phyloP scores from a whole-genome alignment of 176 grass and related monocot genomes.

The Triticum monococcum region DNA sequence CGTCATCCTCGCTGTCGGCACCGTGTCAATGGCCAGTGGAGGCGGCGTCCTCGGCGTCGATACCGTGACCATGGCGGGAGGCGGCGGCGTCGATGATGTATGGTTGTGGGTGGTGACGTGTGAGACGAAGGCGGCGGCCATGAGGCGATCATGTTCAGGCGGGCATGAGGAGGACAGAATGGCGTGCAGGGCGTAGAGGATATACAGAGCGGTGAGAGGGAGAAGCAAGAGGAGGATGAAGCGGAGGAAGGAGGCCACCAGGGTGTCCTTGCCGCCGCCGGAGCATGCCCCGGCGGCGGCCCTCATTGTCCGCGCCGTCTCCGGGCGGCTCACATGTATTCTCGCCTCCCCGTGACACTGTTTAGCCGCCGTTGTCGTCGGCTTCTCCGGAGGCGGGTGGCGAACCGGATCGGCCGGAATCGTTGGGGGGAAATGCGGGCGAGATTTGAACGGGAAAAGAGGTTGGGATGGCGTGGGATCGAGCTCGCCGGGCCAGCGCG shows the following conservation, averaged over 20 bases:
- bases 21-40: neutral
- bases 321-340: neutral
- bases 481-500: constrained; percentile 14
- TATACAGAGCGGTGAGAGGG: constrained; percentile 37
- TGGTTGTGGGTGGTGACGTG: neutral
- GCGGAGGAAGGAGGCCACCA: constrained; percentile 25
- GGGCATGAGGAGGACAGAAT: constrained; percentile 33
- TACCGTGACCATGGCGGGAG: neutral
- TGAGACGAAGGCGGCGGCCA: neutral
- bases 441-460: neutral
- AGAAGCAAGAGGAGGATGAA: constrained; percentile 21
- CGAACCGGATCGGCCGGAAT: neutral
- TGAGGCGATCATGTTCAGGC: neutral
- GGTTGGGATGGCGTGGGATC: neutral
- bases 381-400: neutral
- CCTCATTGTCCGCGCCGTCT: constrained; percentile 44
- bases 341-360: neutral
- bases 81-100: neutral
- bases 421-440: neutral
- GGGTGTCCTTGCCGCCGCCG: constrained; percentile 39
- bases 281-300: constrained; percentile 20
- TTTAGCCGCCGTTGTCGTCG: neutral
- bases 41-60: neutral
- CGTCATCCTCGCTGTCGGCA: neutral
- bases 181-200: constrained; percentile 56